Base-by-base conservation (phyloP, 2,329 filamentous ascomycete genomes). In the Colletotrichum sublineola region DNA sequence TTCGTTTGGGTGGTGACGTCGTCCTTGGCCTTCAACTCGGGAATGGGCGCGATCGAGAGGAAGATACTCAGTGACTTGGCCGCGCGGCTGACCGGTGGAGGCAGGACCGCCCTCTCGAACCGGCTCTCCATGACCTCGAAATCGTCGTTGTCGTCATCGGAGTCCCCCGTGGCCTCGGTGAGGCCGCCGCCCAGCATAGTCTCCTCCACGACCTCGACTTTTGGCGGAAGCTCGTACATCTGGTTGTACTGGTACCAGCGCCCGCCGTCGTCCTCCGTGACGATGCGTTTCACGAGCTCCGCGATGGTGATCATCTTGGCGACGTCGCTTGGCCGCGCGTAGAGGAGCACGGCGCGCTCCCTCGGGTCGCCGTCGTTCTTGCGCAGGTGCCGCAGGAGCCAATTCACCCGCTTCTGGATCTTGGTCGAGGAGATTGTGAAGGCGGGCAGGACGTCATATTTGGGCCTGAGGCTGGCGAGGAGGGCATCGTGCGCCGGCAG, bases 241-340 rank as follows among this genome's bases (percentile, higher is more conserved):
- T 86, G 82, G 73, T 90, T 90, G 79, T 89, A 90, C 78, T 89
- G 89, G 71, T 82, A 88, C 85, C 86, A 90, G 15, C 53, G 63
- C 12, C 66, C 84, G 6, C 46, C 57, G 15, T 53, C 44, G 29
- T 58, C 62, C 52, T 85, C 83, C 42, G 77, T 81, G 64, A 92
- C 80, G 58, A 89, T 82, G 36, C 74, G 72, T 79, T 92, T 92
- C 68, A 86, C 86, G 48, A 93, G 90, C 80, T 94, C 92, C 56
- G 86, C 86, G 57, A 94, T 87, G 5, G 88, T 91, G 76, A 94
- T 88, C 76, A 94, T 84, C 80, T 94, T 95, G 80, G 85, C 86
- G 1, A 88, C 86, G 3, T 89, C 86, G 12, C 79, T 73, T 0
- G 86, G 82, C 29, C 85, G 85, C 42, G 87, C 86, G 76, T 89